Base-by-base conservation (phyloP, 2,329 filamentous ascomycete genomes). In the Colletotrichum sojae region DNA sequence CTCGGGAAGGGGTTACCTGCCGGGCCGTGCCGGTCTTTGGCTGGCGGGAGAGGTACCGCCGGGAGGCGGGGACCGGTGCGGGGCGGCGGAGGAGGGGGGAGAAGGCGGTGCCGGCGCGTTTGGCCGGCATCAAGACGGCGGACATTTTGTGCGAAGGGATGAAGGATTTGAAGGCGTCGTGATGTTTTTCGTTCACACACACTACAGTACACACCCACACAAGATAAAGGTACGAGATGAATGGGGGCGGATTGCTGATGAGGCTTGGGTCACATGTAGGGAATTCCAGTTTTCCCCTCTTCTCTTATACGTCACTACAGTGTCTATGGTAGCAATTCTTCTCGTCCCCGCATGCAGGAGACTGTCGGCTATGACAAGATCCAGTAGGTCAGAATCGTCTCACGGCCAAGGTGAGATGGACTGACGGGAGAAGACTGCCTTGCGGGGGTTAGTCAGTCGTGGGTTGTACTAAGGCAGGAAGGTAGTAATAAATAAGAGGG, bases 281-380 rank as follows among this genome's bases (percentile, higher is more conserved):
- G n/a, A 48, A 25, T 25, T 25, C n/a, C n/a, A 16, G 45, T 48
- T 48, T 46, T 16, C 45, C 45, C 13, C 39, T 25, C 22, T 25
- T 48, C 45, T 48, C 45, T 48, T 48, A 48, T 48, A 48, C 15
- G 45, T 48, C 45, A 48, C 45, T 48, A 25, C 22, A 25, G 22
- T 25, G 22, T 25, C 22, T 5, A 25, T 20, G 45, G 13, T 8
- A 48, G 45, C 18, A 48, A 20, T 48, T 48, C 45, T 48, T 4
- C 22, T 16, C 15, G 4, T 15, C n/a, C 45, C 45, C 45, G 5
- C 45, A 48, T 48, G 45, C 45, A 48, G 2, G n/a, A 48, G 15
- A 16, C 45, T 48, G 45, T 48, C 45, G n/a, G 22, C 22, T 25
- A 25, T 25, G 22, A 25, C 22, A 25, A 4, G 5, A 25, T 25